phyloP scores from a whole-genome alignment of 495 filamentous ascomycete species.

The Immersiella caudata region DNA sequence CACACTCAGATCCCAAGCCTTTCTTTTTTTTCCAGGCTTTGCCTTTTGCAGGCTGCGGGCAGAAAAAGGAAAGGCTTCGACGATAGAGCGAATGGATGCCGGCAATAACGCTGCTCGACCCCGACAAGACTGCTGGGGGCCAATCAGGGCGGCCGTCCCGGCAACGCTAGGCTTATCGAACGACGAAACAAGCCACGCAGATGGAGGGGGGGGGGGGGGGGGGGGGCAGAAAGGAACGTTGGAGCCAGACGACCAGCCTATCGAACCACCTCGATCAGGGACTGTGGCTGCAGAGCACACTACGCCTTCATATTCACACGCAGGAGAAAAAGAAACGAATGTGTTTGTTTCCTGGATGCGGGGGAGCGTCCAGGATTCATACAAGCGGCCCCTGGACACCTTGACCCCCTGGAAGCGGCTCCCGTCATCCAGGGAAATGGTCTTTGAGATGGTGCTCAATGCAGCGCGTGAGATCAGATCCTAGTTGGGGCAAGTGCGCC shows the following conservation, averaged over 20 bases:
- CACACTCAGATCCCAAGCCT: background rate
- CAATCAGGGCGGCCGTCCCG: conserved; percentile 5
- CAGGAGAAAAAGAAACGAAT: conserved; percentile 8
- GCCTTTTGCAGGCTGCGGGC: background rate
- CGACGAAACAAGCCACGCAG: conserved; percentile 16
- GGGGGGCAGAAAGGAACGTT: too few relatives aligned
- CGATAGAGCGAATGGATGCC: conserved; percentile 8
- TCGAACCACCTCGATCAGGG: background rate
- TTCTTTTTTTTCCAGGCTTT: too few relatives aligned
- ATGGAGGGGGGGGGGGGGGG: background rate
- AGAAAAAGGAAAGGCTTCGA: conserved; percentile 17
- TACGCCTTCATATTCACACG: conserved; percentile 5
- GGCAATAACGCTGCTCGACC: conserved; percentile 15
- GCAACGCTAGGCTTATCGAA: conserved; percentile 11
- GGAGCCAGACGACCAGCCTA: too few relatives aligned
- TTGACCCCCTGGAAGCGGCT: background rate
- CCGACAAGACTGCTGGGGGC: conserved; percentile 1
- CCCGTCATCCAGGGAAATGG: background rate
- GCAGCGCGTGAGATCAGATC: conserved; percentile 4
- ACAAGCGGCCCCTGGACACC: background rate
- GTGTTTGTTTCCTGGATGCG: background rate
- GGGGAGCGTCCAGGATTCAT: background rate
- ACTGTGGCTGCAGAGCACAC: conserved; percentile 7
- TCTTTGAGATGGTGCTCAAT: conserved; percentile 6
- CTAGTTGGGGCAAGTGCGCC: conserved; percentile 5